These are phyloP conservation scores for Wickerhamiella lipophila DNA, from an alignment of 805 yeast genomes.

Conservation along the genomic window DNA sequence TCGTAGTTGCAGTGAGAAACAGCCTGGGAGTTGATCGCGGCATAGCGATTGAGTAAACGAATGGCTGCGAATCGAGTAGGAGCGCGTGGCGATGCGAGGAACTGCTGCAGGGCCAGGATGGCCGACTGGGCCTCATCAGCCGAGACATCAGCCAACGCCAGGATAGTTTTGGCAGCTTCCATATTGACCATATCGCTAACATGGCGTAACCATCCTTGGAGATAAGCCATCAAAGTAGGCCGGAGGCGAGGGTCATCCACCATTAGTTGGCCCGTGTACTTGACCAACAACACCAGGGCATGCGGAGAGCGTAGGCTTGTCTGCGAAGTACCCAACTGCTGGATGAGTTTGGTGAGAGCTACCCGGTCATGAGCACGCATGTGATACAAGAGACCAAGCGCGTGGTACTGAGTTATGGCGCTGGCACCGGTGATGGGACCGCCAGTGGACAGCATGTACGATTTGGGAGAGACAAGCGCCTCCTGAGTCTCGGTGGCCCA, in stretches of 20 bases:
- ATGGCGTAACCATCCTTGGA: constrained; percentile 60
- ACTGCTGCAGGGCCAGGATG: constrained; percentile 56
- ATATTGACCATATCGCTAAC: constrained; percentile 81
- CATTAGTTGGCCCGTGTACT: constrained; percentile 62
- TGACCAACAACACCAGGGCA: constrained; percentile 74
- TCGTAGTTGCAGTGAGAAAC: constrained; percentile 65
- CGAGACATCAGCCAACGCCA: constrained; percentile 42
- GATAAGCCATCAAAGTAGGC: constrained; percentile 46
- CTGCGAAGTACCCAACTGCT: constrained; percentile 49
- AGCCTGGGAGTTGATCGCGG: constrained; percentile 66
- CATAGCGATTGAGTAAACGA: constrained; percentile 73
- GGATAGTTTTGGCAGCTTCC: constrained; percentile 75
- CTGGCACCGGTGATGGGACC: constrained; percentile 33
- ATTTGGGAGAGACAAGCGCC: constrained; percentile 55
- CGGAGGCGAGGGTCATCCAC: constrained; percentile 57
- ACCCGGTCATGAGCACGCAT: constrained; percentile 83
- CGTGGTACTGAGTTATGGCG: constrained; percentile 88
- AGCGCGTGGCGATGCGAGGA: constrained; percentile 77
- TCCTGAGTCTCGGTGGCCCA: constrained; percentile 93
- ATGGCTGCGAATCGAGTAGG: constrained; percentile 89
- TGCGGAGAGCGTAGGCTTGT: constrained; percentile 60
- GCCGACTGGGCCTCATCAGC: constrained; percentile 53
- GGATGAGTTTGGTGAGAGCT: constrained; percentile 84
- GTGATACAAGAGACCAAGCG: constrained; percentile 78
- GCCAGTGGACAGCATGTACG: constrained; percentile 16